Percentiles rank a stretch among this genome's conserved stretches.
Evolutionary conservation across 257 asterid genomes (phyloP).

Genomic region (Apocynum venetum): DNA sequence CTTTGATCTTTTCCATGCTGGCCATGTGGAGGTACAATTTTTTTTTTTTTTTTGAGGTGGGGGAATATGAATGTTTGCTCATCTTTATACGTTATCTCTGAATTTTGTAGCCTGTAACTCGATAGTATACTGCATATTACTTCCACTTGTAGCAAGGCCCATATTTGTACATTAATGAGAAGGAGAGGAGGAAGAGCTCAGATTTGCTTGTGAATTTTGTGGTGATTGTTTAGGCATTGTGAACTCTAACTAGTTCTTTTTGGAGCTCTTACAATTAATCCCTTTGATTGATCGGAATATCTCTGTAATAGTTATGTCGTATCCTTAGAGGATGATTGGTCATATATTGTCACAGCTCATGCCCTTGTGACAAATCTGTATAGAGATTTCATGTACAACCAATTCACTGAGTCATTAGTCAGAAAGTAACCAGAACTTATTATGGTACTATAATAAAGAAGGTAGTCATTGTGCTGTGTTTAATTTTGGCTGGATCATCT

Average conservation of each 20-base stretch:
- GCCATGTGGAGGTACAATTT: slow-evolving; percentile 78
- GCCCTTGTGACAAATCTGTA: not conserved
- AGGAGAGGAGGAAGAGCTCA: not conserved
- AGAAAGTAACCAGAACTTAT: not conserved
- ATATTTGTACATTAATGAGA: not conserved
- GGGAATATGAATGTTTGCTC: not conserved
- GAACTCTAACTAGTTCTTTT: not conserved
- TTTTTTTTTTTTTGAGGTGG: no score
- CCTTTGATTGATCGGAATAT: not conserved
- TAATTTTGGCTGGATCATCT: not conserved
- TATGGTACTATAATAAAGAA: not conserved
- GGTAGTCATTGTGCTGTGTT: not conserved
- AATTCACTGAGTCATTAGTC: not conserved
- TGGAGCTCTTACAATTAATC: not conserved
- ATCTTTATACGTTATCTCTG: not conserved
- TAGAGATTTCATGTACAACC: not conserved
- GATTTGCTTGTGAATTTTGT: not conserved
- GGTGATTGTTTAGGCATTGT: not conserved
- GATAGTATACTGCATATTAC: not conserved
- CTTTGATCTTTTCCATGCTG: slow-evolving; percentile 96
- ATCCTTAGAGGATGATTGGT: not conserved
- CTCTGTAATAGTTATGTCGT: not conserved
- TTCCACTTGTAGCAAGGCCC: no score
- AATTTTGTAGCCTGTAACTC: not conserved
- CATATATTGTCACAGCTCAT: not conserved